Evolutionary conservation across 805 yeast genomes (phyloP), one percentile per base, ranked within the genome.

Genomic region (Wickerhamiella cacticola): DNA sequence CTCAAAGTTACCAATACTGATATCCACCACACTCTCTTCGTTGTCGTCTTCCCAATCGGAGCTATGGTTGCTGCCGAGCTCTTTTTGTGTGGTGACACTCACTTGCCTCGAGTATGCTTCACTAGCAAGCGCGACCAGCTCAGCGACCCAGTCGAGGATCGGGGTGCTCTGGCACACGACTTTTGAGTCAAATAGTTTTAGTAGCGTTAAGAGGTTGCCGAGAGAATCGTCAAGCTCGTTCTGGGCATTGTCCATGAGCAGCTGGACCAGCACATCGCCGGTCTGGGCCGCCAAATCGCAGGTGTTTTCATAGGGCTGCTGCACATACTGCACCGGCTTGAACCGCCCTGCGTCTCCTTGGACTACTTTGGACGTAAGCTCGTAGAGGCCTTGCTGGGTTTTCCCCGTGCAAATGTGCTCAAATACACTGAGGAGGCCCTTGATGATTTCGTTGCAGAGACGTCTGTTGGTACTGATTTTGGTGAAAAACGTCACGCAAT

Each of bases 111-210:
- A 10, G 10, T 41, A 28, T 18, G 19, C 5, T 7, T 6, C 45
- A 13, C 45, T 28, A 4, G 19, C n/a, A 22, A 15, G 12, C 5
- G 45, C 35, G 10, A 25, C 13, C 24, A 46, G 16, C 19, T 41
- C 36, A 29, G 25, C 29, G n/a, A 46, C 28, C 34, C 45, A 23
- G 18, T 42, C 44, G 23, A 46, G 45, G 7, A 28, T 35, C 8
- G 36, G 33, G 35, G 40, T 39, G 33, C 38, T 46, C 23, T 41
- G 26, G 13, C 13, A 10, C 13, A 46, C 41, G 3, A 40, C 13
- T n/a, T 15, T 31, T 15, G 36, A 31, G n/a, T 31, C 36, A 15
- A 31, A 19, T 15, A 31, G 36, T 15, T 13, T 15, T 9, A 31
- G 36, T 19, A 31, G 10, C 36, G 21, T 19, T 4, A n/a, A 18